Conservation (phyloP, 2,329 filamentous ascomycete species). For the Aspergillus sp. region DNA sequence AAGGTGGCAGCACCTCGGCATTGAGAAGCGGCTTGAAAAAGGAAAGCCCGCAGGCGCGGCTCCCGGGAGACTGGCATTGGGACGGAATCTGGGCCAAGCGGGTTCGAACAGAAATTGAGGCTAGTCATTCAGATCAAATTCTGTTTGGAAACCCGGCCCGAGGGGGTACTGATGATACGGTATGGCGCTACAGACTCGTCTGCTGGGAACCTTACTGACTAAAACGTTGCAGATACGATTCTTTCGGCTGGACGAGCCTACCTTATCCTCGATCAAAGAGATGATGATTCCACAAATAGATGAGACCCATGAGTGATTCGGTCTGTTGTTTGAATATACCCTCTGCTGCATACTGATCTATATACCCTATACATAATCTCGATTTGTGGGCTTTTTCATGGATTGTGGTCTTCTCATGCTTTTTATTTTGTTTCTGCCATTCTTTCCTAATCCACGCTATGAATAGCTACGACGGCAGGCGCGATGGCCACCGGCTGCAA, state of each 20-base stretch:
- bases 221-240: conserved; percentile 35
- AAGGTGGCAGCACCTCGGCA: conserved; percentile 18
- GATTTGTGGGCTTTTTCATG: background rate
- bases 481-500: too few species aligned
- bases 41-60: conserved; percentile 41
- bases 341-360: conserved; percentile 4
- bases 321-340: conserved; percentile 17
- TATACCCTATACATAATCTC: background rate
- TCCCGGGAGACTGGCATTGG: conserved; percentile 91
- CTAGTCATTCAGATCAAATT: conserved; percentile 68
- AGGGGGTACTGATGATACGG: conserved; percentile 57
- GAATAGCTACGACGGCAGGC: too few species aligned
- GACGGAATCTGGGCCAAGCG: conserved; percentile 92
- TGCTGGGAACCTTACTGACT: too few species aligned
- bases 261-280: conserved; percentile 25
- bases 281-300: conserved; percentile 23
- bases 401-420: background rate
- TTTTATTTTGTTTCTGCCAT: background rate
- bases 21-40: conserved; percentile 23
- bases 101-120: conserved; percentile 67
- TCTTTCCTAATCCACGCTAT: too few species aligned
- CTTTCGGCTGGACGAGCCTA: conserved; percentile 25
- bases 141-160: conserved; percentile 59
- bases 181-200: too few species aligned
- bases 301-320: conserved; percentile 13